Base-by-base conservation (phyloP, 768 basidiomycete genomes). In the Leccinum broughii region DNA sequence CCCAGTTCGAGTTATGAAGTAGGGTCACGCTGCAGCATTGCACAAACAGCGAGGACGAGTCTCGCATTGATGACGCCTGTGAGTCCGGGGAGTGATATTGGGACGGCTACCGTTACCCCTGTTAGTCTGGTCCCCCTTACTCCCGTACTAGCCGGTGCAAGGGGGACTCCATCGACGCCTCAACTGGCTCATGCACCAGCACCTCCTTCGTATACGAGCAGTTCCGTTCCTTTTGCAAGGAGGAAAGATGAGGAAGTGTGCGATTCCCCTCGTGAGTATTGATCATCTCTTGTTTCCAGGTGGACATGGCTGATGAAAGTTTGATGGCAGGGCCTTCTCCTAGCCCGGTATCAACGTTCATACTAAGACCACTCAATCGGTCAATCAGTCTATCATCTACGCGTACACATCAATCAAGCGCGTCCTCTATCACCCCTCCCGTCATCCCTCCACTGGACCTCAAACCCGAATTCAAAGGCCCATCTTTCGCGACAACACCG, bases 371-470 rank as follows among this genome's bases (percentile, higher is more conserved):
- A 13, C 72, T 89, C 58, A 90, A 88, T 66, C 78, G 88, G 35
- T 85, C 88, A 6, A 76, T 82, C 48, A 88, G 86, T 26, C 80
- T 87, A 59, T 83, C 81, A 1, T 89, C 88, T 2, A 85, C 85
- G 15, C 80, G 80, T 49, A 86, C 84, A 1, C 82, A 86, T 58
- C 71, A 77, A 37, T 84, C 85, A 4, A 74, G 75, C 14, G 66
- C 66, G 14, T 81, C 78, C 15, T 63, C 70, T 62, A 67, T 71
- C 60, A 66, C 77, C 22, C 77, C 75, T 4, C 85, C 86, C 1
- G 74, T 72, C 20, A 84, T 89, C 44, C 84, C 85, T 4, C 83
- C 86, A 4, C 72, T 88, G 35, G 85, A 88, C 67, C 71, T 86
- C 20, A 77, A 78, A 32, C 85, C 85, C 14, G 79, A 80, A 34